Evolutionary conservation across 2,329 filamentous ascomycete species (phyloP).

Genomic region (Fusarium siculi): DNA sequence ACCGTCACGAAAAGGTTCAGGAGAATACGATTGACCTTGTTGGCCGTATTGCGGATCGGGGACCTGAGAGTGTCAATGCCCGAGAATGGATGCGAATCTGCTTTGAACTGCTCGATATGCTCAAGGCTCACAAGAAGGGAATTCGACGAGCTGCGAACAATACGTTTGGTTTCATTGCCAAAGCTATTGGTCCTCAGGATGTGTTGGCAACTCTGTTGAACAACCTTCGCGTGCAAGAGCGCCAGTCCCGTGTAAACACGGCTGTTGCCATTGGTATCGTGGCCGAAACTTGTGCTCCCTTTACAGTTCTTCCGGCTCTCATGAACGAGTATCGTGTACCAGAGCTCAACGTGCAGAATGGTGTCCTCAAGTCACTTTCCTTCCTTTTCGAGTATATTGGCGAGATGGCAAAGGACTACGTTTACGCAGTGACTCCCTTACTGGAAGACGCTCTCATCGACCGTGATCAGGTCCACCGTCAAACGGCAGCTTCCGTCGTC

Average conservation of each 20-base stretch:
- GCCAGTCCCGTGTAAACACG: conserved; percentile 97
- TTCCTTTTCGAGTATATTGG: conserved; percentile 99
- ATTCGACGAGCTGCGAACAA: conserved; percentile 98
- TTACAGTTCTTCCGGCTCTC: conserved; percentile 95
- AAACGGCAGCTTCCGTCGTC: conserved; percentile 95
- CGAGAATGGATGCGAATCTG: conserved; percentile 99
- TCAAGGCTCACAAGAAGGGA: conserved; percentile 99
- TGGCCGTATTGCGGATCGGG: conserved; percentile 96
- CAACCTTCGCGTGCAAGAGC: conserved; percentile 96
- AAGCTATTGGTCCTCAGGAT: conserved; percentile 97
- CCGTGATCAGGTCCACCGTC: conserved; percentile 95
- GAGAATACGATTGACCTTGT: conserved; percentile 99
- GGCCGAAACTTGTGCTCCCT: conserved; percentile 96
- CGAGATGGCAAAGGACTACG: conserved; percentile 99
- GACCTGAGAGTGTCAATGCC: conserved; percentile 94
- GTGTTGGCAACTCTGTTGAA: conserved; percentile 95
- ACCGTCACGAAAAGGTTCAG: conserved; percentile 98
- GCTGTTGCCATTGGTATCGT: conserved; percentile 99
- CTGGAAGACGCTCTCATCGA: conserved; percentile 98
- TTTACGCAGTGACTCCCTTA: conserved; percentile 95
- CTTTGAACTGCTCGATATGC: conserved; percentile 98
- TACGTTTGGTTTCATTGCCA: conserved; percentile 99
- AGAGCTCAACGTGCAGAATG: conserved; percentile 98
- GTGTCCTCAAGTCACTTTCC: conserved; percentile 94
- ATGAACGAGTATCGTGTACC: conserved; percentile 99